These are phyloP conservation scores for Coleophoma crateriformis DNA, from an alignment of 2,329 filamentous ascomycete species.

Conservation along the genomic window DNA sequence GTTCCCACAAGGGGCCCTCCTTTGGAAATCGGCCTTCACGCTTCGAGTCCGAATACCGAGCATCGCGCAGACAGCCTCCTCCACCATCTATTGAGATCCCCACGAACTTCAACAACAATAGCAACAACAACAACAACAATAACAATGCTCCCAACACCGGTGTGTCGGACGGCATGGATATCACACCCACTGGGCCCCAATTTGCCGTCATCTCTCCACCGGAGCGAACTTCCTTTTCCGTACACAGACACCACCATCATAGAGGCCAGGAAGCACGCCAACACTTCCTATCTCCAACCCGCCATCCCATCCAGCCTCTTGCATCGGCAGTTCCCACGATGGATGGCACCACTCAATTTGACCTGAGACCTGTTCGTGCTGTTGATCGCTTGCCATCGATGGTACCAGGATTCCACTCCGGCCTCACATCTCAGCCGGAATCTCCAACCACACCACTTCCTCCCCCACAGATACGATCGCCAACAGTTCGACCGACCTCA, in stretches of 20 bases:
- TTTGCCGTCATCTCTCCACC: slow-evolving; percentile 66
- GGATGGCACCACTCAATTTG: slow-evolving; percentile 66
- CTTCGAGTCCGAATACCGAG: slow-evolving; percentile 52
- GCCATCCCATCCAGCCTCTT: slow-evolving; percentile 58
- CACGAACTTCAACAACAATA: slow-evolving; percentile 36
- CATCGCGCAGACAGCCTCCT: slow-evolving; percentile 71
- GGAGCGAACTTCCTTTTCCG: slow-evolving; percentile 60
- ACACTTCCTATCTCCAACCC: slow-evolving; percentile 42
- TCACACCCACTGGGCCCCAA: slow-evolving; percentile 53
- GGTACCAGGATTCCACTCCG: slow-evolving; percentile 62
- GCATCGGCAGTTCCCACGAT: slow-evolving; percentile 62
- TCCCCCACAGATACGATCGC: slow-evolving; percentile 55
- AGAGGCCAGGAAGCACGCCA: slow-evolving; percentile 45
- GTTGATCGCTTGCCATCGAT: slow-evolving; percentile 80
- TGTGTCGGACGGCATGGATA: slow-evolving; percentile 47
- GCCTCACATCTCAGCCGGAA: slow-evolving; percentile 80
- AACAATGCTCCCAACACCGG: slow-evolving; percentile 37
- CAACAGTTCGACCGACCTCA: slow-evolving; percentile 47
- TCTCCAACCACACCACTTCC: slow-evolving; percentile 83
- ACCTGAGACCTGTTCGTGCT: slow-evolving; percentile 72
- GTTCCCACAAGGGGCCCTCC: slow-evolving; percentile 27
- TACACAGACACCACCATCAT: slow-evolving; percentile 46
- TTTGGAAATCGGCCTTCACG: slow-evolving; percentile 48
- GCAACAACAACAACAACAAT: slow-evolving; percentile 24
- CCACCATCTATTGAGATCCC: slow-evolving; percentile 81